phyloP scores from a whole-genome alignment of 345 rosid species.

The Raphanus sativus region DNA sequence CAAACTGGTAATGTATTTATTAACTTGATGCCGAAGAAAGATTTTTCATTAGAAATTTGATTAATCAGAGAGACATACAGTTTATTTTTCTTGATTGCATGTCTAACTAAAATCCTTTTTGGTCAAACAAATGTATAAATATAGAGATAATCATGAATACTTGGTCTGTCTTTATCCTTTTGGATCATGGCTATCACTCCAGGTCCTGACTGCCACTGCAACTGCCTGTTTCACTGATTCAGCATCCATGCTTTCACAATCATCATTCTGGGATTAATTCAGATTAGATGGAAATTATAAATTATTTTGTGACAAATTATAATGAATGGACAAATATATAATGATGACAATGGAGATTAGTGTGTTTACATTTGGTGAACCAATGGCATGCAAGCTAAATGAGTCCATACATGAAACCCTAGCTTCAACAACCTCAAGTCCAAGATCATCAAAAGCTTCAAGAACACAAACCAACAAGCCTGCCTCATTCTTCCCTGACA shows the following conservation, averaged over 20 bases:
- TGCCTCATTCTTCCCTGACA: conserved; percentile 44
- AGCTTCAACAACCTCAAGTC: conserved; percentile 67
- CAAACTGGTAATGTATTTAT: background rate
- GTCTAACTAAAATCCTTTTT: conserved; percentile 9
- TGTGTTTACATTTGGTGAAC: conserved; percentile 47
- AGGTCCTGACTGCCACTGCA: conserved; percentile 47
- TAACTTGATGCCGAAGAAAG: background rate
- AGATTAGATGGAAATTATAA: background rate
- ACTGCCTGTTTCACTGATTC: conserved; percentile 52
- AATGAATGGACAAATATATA: background rate
- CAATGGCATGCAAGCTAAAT: conserved; percentile 60
- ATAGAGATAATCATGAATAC: background rate
- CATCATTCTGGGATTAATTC: conserved; percentile 39
- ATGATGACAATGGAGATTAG: background rate
- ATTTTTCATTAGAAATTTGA: background rate
- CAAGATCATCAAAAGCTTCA: conserved; percentile 68
- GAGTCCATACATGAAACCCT: conserved; percentile 63
- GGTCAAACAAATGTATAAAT: conserved; percentile 12
- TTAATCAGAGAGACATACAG: conserved; percentile 19
- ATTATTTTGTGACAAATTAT: background rate
- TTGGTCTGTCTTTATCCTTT: conserved; percentile 7
- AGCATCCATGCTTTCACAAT: conserved; percentile 44
- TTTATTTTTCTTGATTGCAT: conserved; percentile 17
- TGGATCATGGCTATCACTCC: conserved; percentile 40
- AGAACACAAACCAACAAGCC: conserved; percentile 61